phyloP scores from a whole-genome alignment of 108 stramenopile genomes.

The Nitzschia sp. region DNA sequence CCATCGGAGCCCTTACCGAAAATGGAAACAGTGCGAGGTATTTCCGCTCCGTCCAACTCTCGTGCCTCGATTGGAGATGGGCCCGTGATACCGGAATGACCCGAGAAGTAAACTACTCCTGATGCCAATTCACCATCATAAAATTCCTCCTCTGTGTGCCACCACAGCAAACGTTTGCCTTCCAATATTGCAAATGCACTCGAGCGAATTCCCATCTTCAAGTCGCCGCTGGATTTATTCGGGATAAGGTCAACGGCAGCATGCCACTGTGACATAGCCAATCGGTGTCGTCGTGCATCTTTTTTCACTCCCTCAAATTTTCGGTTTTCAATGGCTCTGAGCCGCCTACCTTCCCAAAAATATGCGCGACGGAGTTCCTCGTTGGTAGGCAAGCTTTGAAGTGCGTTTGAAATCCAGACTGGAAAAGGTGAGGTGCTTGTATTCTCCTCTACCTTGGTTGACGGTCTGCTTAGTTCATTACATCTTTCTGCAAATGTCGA shows the following conservation, averaged over 20 bases:
- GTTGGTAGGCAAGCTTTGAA: slow-evolving; percentile 71
- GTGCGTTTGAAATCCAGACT: slow-evolving; percentile 57
- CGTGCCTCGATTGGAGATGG: slow-evolving; percentile 75
- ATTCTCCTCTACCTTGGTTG: slow-evolving; percentile 13
- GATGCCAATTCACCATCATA: slow-evolving; percentile 72
- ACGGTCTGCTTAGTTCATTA: slow-evolving; percentile 5
- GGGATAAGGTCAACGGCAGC: slow-evolving; percentile 24
- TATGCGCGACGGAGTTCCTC: slow-evolving; percentile 80
- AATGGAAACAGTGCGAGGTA: slow-evolving; percentile 41
- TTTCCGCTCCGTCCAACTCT: slow-evolving; percentile 50
- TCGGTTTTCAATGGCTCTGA: slow-evolving; percentile 51
- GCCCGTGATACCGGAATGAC: slow-evolving; percentile 80
- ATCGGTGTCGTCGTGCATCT: slow-evolving; percentile 50
- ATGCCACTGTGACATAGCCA: slow-evolving; percentile 81
- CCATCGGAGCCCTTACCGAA: slow-evolving; percentile 60
- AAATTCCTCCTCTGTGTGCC: slow-evolving; percentile 70
- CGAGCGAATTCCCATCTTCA: not conserved
- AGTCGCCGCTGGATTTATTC: slow-evolving; percentile 7
- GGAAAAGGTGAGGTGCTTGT: slow-evolving; percentile 13
- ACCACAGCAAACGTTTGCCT: slow-evolving; percentile 83
- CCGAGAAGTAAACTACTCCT: slow-evolving; percentile 69
- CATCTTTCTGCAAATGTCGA: slow-evolving; percentile 49
- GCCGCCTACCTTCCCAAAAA: slow-evolving; percentile 74
- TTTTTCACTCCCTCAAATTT: slow-evolving; percentile 55
- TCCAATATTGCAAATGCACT: slow-evolving; percentile 70